phyloP scores from a whole-genome alignment of 2,329 filamentous ascomycete genomes.

The Botrytis fabae region DNA sequence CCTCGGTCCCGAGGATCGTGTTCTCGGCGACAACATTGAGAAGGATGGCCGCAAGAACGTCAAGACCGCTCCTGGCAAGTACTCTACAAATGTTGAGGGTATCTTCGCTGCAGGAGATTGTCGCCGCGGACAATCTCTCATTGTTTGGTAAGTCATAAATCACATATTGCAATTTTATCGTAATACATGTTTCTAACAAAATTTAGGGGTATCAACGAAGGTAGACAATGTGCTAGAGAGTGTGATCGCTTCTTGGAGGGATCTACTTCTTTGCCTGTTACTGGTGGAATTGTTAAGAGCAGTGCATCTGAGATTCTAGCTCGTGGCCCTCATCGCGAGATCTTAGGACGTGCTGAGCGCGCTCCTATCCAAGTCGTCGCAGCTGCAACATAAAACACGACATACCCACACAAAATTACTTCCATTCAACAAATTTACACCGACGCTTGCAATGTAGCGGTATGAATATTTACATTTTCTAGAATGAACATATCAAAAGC shows the following conservation, averaged over 20 bases:
- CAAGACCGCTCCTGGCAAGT: slow-evolving; percentile 87
- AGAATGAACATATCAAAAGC: slow-evolving; percentile 13
- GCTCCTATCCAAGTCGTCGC: slow-evolving; percentile 33
- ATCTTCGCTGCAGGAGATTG: slow-evolving; percentile 96
- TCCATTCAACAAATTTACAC: slow-evolving; percentile 11
- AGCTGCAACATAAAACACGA: slow-evolving; percentile 31
- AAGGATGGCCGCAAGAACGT: slow-evolving; percentile 93
- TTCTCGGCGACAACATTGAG: slow-evolving; percentile 85
- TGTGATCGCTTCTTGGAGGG: slow-evolving; percentile 85
- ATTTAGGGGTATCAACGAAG: slow-evolving; percentile 89
- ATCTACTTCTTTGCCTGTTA: slow-evolving; percentile 78
- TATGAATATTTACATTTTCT: not conserved
- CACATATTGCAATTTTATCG: not conserved
- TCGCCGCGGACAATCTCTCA: slow-evolving; percentile 89
- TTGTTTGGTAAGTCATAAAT: slow-evolving; percentile 74
- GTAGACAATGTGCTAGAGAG: slow-evolving; percentile 87
- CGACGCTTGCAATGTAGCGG: slow-evolving; percentile 11
- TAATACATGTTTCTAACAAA: slow-evolving; percentile 41
- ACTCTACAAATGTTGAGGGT: slow-evolving; percentile 82
- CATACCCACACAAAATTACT: not conserved
- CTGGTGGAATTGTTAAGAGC: slow-evolving; percentile 87
- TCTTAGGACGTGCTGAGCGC: slow-evolving; percentile 32
- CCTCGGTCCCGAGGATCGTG: slow-evolving; percentile 86
- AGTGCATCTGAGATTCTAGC: slow-evolving; percentile 69
- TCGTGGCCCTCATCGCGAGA: slow-evolving; percentile 24